Evolutionary conservation across 164 flowering plant genomes (phyloP).

Genomic region (Magnolia changhungtana): DNA sequence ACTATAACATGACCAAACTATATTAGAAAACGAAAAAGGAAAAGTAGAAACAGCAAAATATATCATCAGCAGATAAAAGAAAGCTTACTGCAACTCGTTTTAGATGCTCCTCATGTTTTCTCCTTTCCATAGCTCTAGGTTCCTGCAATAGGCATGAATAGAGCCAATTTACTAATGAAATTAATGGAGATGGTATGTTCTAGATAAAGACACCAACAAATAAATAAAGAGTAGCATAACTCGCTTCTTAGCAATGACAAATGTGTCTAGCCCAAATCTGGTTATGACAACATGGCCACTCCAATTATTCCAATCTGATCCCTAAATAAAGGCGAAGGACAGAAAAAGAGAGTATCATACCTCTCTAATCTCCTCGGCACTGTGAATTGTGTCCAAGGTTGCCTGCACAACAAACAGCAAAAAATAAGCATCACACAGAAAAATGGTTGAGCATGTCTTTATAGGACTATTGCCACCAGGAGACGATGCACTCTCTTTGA

Average conservation of each 20-base stretch:
- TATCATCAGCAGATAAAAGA: background rate
- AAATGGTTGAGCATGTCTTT: background rate
- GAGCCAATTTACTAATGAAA: background rate
- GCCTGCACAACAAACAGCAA: slow-evolving; percentile 41
- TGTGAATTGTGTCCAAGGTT: slow-evolving; percentile 76
- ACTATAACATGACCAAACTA: too few relatives aligned
- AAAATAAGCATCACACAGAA: background rate
- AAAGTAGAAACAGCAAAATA: too few relatives aligned
- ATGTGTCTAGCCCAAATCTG: too few relatives aligned
- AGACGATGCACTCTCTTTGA: slow-evolving; percentile 73
- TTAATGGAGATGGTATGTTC: background rate
- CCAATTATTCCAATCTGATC: background rate
- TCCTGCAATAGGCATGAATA: slow-evolving; percentile 37
- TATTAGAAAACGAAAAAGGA: too few relatives aligned
- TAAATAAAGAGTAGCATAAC: too few relatives aligned
- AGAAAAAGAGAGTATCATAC: slow-evolving; percentile 23
- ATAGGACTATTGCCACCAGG: slow-evolving; percentile 47
- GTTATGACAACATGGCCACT: background rate
- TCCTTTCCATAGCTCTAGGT: slow-evolving; percentile 61
- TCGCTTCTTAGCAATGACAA: too few relatives aligned
- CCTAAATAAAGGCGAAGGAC: background rate
- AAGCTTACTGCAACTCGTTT: slow-evolving; percentile 60
- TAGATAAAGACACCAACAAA: too few relatives aligned
- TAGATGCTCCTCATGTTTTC: slow-evolving; percentile 59
- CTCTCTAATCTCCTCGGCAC: slow-evolving; percentile 79